phyloP scores from a whole-genome alignment of 345 rosid species.

The Rhodomyrtus tomentosa region DNA sequence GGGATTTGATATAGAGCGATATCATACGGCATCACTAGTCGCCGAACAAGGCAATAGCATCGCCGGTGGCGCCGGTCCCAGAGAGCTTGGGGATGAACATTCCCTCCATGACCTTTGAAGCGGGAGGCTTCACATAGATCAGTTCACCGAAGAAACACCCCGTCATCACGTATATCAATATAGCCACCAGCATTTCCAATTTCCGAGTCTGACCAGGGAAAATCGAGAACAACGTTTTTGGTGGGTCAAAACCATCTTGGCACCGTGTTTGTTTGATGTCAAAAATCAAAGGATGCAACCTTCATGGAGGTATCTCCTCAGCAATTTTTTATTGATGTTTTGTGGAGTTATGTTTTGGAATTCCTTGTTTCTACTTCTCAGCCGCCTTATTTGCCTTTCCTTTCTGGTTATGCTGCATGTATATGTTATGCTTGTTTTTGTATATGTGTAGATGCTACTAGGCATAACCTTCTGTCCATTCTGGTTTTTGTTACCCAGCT shows the following conservation, averaged over 20 bases:
- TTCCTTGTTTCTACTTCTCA: too few species aligned
- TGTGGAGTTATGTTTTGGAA: too few species aligned
- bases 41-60: conserved; percentile 9
- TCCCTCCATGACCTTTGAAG: not conserved
- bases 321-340: too few species aligned
- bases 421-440: too few species aligned
- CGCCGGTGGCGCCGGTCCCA: not conserved
- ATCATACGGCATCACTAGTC: conserved; percentile 11
- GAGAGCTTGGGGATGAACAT: conserved; percentile 5
- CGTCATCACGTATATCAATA: not conserved
- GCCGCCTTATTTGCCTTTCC: too few species aligned
- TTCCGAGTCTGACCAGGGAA: not conserved
- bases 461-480: too few species aligned
- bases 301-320: too few species aligned
- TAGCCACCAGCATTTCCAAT: not conserved
- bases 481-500: too few species aligned
- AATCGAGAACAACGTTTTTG: not conserved
- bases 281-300: too few species aligned
- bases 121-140: not conserved
- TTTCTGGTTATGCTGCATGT: too few species aligned
- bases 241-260: not conserved
- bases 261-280: too few species aligned
- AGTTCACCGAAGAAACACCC: conserved; percentile 5
- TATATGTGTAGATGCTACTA: too few species aligned
- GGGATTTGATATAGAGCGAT: not conserved